A percentile compares a stretch with the other conserved stretches of the same genome.
phyloP scores from a whole-genome alignment of 2,329 filamentous ascomycete genomes.

The Calonectria honghensis region DNA sequence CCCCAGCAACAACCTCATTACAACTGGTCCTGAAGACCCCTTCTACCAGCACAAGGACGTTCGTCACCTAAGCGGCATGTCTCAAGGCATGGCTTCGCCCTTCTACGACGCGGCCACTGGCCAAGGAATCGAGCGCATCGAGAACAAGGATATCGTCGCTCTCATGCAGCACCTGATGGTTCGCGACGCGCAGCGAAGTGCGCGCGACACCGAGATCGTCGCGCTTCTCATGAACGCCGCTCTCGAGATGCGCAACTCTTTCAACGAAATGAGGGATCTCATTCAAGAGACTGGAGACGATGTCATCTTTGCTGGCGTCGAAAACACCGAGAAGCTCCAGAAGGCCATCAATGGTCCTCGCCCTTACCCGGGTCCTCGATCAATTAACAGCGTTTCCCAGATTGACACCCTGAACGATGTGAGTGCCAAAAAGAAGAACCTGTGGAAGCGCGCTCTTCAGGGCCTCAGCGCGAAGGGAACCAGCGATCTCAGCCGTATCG shows the following conservation, averaged over 20 bases:
- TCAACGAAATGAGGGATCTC: conserved; percentile 95
- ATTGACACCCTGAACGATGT: conserved; percentile 73
- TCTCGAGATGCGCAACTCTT: conserved; percentile 96
- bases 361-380: conserved; percentile 83
- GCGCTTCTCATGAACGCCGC: conserved; percentile 95
- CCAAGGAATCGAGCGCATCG: conserved; percentile 90
- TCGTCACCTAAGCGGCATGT: conserved; percentile 89
- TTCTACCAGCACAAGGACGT: conserved; percentile 75
- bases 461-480: conserved; percentile 91
- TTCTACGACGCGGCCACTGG: conserved; percentile 94
- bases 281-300: conserved; percentile 90
- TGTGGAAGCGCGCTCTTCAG: conserved; percentile 96
- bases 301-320: conserved; percentile 89
- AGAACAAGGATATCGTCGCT: conserved; percentile 97
- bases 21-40: conserved; percentile 74
- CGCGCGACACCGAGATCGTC: conserved; percentile 95
- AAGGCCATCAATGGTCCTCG: conserved; percentile 90
- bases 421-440: conserved; percentile 88
- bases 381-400: conserved; percentile 74
- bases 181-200: conserved; percentile 95
- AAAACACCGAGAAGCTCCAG: conserved; percentile 90
- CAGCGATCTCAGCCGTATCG: conserved; percentile 91
- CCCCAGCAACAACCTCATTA: conserved; percentile 70
- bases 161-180: conserved; percentile 99
- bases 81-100: conserved; percentile 91